These are phyloP conservation scores for Aquilaria agallochum DNA, from an alignment of 441 rosid species.

Conservation along the genomic window DNA sequence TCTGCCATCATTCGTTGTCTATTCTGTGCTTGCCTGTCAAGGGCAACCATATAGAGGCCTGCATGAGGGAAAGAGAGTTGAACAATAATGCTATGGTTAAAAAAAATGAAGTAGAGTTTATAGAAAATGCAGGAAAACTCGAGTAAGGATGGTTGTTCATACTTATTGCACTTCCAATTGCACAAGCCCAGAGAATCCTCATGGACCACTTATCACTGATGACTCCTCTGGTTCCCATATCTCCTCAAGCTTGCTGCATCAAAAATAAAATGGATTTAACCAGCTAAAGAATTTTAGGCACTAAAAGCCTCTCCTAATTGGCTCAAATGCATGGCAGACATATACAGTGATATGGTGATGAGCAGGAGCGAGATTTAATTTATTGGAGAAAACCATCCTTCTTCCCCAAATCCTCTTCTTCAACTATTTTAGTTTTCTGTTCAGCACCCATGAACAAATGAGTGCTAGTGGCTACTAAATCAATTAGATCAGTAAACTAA, in stretches of 20 bases:
- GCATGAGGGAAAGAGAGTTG: slow-evolving; percentile 4
- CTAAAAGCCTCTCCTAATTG: too few species aligned
- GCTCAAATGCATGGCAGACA: too few species aligned
- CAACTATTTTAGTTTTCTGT: too few species aligned
- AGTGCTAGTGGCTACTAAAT: too few species aligned
- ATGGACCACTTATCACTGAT: slow-evolving; percentile 83
- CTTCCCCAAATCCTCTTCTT: too few species aligned
- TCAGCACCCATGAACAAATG: too few species aligned
- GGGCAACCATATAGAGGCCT: slow-evolving; percentile 89
- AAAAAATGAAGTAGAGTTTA: not conserved
- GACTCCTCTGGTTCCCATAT: slow-evolving; percentile 64
- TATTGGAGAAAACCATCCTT: too few species aligned
- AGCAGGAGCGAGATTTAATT: too few species aligned
- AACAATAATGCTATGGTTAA: not conserved
- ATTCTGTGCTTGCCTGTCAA: slow-evolving; percentile 77
- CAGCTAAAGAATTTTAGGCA: too few species aligned
- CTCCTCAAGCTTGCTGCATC: slow-evolving; percentile 19
- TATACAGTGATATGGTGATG: too few species aligned
- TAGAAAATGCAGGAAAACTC: not conserved
- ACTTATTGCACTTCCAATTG: slow-evolving; percentile 82
- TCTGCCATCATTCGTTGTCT: slow-evolving; percentile 63
- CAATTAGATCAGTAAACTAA: too few species aligned
- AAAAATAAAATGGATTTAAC: not conserved
- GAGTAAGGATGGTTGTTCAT: slow-evolving; percentile 8
- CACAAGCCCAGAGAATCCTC: slow-evolving; percentile 87